Conservation (phyloP, 371 early-diverging fungal species). For the Mucor irregularis region DNA sequence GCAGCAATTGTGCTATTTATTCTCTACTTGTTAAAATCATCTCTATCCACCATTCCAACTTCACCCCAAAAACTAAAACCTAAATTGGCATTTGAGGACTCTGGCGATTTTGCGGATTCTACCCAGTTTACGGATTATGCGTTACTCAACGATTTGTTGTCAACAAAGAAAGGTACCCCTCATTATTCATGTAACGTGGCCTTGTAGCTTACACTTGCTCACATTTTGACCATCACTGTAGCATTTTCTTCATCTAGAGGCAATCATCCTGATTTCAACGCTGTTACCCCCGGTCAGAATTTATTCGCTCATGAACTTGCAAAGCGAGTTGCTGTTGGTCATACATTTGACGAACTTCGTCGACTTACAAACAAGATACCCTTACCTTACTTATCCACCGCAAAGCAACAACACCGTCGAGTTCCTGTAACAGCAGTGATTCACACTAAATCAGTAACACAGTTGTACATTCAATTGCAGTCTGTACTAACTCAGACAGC, state of each 20-base stretch:
- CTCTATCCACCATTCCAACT: not conserved
- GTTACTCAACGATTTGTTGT: constrained; percentile 22
- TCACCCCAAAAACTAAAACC: not conserved
- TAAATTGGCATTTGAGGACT: not conserved
- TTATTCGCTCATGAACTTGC: not conserved
- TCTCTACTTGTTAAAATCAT: not conserved
- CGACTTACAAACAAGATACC: constrained; percentile 8
- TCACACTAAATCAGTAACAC: constrained; percentile 30
- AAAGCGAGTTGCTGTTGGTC: constrained; percentile 6
- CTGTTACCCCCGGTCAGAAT: not conserved
- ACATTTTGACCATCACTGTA: too few relatives aligned
- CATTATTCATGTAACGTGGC: not conserved
- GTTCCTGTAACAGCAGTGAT: constrained; percentile 55
- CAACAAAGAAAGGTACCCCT: constrained; percentile 11
- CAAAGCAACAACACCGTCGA: constrained; percentile 16
- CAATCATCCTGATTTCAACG: not conserved
- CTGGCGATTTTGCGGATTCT: constrained; percentile 16
- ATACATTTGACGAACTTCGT: constrained; percentile 29
- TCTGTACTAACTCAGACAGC: constrained; percentile 52
- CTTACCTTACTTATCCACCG: not conserved
- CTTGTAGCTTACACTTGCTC: too few relatives aligned
- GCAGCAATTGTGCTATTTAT: not conserved
- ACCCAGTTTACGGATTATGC: constrained; percentile 35
- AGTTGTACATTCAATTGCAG: constrained; percentile 43
- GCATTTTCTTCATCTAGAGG: not conserved